A percentile compares a stretch with the other conserved stretches of the same genome.
Conservation (phyloP, 1,284 basidiomycete species). For the Megacollybia platyphylla region DNA sequence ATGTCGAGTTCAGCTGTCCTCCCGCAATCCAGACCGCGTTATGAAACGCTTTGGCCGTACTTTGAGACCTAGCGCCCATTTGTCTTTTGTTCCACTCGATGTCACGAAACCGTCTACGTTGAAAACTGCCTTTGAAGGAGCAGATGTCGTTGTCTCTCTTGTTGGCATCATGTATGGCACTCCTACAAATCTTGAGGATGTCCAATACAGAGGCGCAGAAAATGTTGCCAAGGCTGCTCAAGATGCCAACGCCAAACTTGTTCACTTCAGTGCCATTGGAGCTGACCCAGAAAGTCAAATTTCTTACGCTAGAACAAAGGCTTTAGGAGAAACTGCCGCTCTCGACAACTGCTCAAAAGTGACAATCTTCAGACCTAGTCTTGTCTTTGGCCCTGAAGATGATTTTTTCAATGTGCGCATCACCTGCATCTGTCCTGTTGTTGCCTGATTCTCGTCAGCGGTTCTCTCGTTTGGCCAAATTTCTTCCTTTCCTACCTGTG, state of each 20-base stretch:
- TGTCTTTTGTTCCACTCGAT: conserved; percentile 35
- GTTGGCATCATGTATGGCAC: conserved; percentile 53
- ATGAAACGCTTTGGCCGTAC: conserved; percentile 16
- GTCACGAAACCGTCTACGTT: conserved; percentile 38
- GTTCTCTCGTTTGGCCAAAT: conserved; percentile 43
- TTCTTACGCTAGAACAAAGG: conserved; percentile 51
- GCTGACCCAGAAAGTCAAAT: conserved; percentile 34
- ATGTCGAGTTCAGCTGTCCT: conserved; percentile 37
- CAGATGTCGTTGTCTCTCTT: conserved; percentile 46
- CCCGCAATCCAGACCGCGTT: conserved; percentile 33
- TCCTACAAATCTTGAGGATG: conserved; percentile 37
- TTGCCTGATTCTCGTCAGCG: conserved; percentile 22
- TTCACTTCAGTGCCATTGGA: conserved; percentile 54
- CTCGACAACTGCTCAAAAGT: conserved; percentile 31
- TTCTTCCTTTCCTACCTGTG: conserved; percentile 57
- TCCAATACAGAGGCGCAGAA: conserved; percentile 52
- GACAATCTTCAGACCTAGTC: conserved; percentile 54
- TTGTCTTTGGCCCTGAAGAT: conserved; percentile 64
- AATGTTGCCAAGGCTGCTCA: conserved; percentile 43
- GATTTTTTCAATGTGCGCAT: conserved; percentile 50
- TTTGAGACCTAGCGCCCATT: conserved; percentile 11
- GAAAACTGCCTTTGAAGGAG: conserved; percentile 31
- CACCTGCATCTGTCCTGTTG: conserved; percentile 1
- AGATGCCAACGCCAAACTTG: conserved; percentile 34
- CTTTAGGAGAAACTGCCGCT: conserved; percentile 43